Base-by-base conservation (phyloP, 768 basidiomycete genomes). In the Mrakia blollopis region DNA sequence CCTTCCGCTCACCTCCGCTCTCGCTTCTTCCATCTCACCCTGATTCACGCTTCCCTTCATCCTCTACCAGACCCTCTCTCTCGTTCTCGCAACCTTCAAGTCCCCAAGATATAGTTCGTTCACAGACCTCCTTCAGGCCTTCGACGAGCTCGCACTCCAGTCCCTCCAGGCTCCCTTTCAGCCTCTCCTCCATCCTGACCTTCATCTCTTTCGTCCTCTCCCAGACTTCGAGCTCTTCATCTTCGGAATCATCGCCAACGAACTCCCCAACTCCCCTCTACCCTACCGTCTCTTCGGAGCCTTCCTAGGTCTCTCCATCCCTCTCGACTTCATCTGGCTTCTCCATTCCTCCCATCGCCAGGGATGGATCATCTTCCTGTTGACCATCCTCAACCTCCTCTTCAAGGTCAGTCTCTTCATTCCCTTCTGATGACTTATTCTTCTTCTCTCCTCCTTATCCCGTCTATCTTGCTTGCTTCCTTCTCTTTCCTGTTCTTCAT, bases 181-280 rank as follows among this genome's bases (percentile, higher is more conserved):
- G n/a, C 62, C 16, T 18, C 70, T 30, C 35, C 18, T 23, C 3
- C 50, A 1, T 32, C 23, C 23, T 21, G 41, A 39, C 28, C 39
- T 11, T 11, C 57, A n/a, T 28, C 37, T 57, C 30, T 57, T 54
- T 52, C 6, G 16, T 23, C n/a, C 44, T 35, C 23, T 30, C 41
- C 1, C 67, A 73, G 76, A 77, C 65, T 37, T 77, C 23, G 70
- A 72, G 16, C 72, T 77, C 50, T 67, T 62, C 57, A 13, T 77
- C 28, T 77, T 77, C n/a, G 76, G 76, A 25, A 35, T 77, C 63
- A 73, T 77, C 71, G 71, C 76, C 5, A 35, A 77, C 9, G 47
- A 74, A 18, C 73, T 74, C 14, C 21, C 50, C 37, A 73, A 67
- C 65, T 39, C 62, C 13, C 72, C 63, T 21, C 63, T 77, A 50